phyloP scores from a whole-genome alignment of 140 eudicot genomes.

The Oenanthe javanica region DNA sequence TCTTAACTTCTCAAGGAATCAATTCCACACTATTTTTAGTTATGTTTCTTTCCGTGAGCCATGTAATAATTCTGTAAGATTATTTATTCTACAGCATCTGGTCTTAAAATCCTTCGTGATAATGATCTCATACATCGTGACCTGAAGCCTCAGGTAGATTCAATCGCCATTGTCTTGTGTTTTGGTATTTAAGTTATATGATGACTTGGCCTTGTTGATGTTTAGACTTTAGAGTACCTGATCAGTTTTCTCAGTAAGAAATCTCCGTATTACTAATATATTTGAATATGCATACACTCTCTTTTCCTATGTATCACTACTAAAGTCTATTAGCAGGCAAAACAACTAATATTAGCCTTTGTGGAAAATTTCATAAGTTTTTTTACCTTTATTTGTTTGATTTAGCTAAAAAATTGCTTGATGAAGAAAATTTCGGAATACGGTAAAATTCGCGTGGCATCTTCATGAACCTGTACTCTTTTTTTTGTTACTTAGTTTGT shows the following conservation, averaged over 20 bases:
- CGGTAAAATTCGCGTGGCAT: not conserved
- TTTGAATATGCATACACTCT: not conserved
- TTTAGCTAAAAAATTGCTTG: not conserved
- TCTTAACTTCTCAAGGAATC: not conserved
- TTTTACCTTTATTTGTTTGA: too few relatives aligned
- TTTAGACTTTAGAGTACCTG: not conserved
- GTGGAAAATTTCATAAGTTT: too few relatives aligned
- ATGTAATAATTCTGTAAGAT: slow-evolving; percentile 6
- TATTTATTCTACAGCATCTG: slow-evolving; percentile 57
- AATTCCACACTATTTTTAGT: not conserved
- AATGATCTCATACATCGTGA: slow-evolving; percentile 88
- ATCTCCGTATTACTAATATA: not conserved
- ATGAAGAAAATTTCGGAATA: not conserved
- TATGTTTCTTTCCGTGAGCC: slow-evolving; percentile 11
- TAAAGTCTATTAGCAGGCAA: not conserved
- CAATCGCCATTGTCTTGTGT: not conserved
- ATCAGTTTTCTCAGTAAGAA: not conserved
- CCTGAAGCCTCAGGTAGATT: slow-evolving; percentile 71
- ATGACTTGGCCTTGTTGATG: not conserved
- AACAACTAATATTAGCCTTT: not conserved
- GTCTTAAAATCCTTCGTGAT: slow-evolving; percentile 86
- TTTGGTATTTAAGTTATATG: not conserved
- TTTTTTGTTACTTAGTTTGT: not conserved
- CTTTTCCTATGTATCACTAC: not conserved
- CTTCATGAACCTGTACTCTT: not conserved